Percentiles rank a stretch among this genome's conserved stretches.
Conservation (phyloP, 2,329 filamentous ascomycete species). For the Xylaria sp. region DNA sequence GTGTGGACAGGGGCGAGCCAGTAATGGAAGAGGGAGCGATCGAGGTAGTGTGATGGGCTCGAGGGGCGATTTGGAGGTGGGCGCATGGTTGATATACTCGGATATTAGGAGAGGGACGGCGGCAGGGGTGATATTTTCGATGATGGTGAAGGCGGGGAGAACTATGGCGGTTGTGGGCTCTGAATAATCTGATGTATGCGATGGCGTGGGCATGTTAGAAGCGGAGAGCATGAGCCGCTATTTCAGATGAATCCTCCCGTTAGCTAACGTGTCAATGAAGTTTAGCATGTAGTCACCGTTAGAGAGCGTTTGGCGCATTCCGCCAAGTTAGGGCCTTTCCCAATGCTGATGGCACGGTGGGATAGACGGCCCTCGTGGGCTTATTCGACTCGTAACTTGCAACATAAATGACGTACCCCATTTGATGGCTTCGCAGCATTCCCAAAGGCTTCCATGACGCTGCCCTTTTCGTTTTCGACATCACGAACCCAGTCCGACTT, state of each 20-base stretch:
- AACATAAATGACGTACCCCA: slow-evolving; percentile 65
- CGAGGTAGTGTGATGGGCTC: slow-evolving; percentile 52
- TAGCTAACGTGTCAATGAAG: slow-evolving; percentile 14
- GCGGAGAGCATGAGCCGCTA: slow-evolving; percentile 91
- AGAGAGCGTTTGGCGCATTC: slow-evolving; percentile 5
- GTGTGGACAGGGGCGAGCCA: slow-evolving; percentile 78
- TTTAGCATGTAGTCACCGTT: neutral
- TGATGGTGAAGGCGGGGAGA: slow-evolving; percentile 83
- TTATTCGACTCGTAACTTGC: neutral
- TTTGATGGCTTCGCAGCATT: slow-evolving; percentile 69
- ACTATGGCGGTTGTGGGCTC: slow-evolving; percentile 83
- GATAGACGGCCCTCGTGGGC: neutral
- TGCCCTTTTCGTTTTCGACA: slow-evolving; percentile 87
- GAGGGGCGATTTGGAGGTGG: slow-evolving; percentile 78
- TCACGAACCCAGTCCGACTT: slow-evolving; percentile 95
- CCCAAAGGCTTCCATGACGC: slow-evolving; percentile 81
- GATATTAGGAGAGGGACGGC: slow-evolving; percentile 78
- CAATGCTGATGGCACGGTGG: neutral
- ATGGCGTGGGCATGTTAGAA: slow-evolving; percentile 87
- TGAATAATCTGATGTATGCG: slow-evolving; percentile 70
- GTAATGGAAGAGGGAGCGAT: slow-evolving; percentile 51
- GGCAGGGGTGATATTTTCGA: slow-evolving; percentile 84
- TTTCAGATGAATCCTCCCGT: slow-evolving; percentile 9
- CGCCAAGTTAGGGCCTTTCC: neutral
- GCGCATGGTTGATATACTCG: slow-evolving; percentile 74